Conservation (phyloP, 768 basidiomycete species). For the Glaciozyma martinii region DNA sequence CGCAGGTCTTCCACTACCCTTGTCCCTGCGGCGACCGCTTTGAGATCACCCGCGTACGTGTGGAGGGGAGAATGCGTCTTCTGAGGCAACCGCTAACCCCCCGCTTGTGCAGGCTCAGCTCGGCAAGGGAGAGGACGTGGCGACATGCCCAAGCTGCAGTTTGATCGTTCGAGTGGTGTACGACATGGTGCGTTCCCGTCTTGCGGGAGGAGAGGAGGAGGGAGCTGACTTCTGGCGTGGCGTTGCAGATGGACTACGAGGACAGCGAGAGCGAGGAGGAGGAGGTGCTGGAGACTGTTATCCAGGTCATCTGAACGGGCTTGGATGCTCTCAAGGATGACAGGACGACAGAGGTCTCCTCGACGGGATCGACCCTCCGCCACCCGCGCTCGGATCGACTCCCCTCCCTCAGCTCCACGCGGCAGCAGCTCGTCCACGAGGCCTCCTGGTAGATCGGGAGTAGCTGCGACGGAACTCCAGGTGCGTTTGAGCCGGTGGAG, state of each 20-base stretch:
- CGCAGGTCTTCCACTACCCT: constrained; percentile 80
- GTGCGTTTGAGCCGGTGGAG: no score
- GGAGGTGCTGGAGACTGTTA: constrained; percentile 7
- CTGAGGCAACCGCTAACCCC: not conserved
- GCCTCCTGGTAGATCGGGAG: no score
- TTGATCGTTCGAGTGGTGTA: constrained; percentile 84
- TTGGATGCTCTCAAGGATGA: not conserved
- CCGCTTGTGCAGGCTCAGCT: constrained; percentile 63
- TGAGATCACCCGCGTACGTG: constrained; percentile 54
- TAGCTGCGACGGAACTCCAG: no score
- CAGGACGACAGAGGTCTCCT: no score
- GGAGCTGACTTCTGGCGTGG: constrained; percentile 17
- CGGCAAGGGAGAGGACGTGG: constrained; percentile 81
- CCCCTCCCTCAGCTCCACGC: not conserved
- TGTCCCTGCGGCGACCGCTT: constrained; percentile 98
- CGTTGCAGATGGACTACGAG: constrained; percentile 65
- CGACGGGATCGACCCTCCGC: not conserved
- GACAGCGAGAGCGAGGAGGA: constrained; percentile 51
- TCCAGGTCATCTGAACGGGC: not conserved
- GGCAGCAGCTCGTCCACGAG: no score
- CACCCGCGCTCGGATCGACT: not conserved
- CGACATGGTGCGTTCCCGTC: constrained; percentile 60
- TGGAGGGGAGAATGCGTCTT: not conserved
- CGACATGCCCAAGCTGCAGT: constrained; percentile 92
- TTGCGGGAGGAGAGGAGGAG: constrained; percentile 7